These are phyloP conservation scores for Adiantum capillusveneris DNA, from an alignment of 75 land plant species.

Conservation along the genomic window DNA sequence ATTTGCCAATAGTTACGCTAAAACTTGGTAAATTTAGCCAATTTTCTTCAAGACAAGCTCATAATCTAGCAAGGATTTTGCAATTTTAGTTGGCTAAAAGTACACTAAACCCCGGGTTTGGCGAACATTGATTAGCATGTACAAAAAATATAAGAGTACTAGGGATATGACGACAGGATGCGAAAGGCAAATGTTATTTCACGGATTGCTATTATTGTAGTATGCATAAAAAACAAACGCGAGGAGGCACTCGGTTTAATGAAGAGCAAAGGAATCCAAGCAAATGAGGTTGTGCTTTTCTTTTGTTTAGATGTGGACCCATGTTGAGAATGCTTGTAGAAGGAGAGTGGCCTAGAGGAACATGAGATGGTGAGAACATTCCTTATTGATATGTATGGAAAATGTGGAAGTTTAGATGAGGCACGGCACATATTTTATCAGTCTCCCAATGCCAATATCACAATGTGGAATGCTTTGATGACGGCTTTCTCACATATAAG, in stretches of 20 bases:
- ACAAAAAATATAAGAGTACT: slow-evolving; percentile 3
- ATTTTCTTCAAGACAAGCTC: too few relatives aligned
- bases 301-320: slow-evolving; percentile 4
- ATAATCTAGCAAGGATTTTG: too few relatives aligned
- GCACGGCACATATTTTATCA: slow-evolving; percentile 20
- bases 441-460: slow-evolving; percentile 8
- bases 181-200: slow-evolving; percentile 40
- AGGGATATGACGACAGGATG: slow-evolving; percentile 20
- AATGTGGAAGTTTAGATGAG: slow-evolving; percentile 28
- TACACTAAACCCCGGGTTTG: too few relatives aligned
- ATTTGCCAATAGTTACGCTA: too few relatives aligned
- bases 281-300: slow-evolving; percentile 36
- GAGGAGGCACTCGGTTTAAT: slow-evolving; percentile 24
- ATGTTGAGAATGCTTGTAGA: background rate
- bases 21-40: too few relatives aligned
- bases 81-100: too few relatives aligned
- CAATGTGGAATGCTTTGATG: slow-evolving; percentile 19
- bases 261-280: slow-evolving; percentile 31
- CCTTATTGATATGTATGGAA: slow-evolving; percentile 32
- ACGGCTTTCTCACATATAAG: slow-evolving; percentile 12
- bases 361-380: slow-evolving; percentile 24
- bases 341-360: slow-evolving; percentile 1
- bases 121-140: slow-evolving; percentile 15
- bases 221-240: slow-evolving; percentile 25
- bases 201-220: slow-evolving; percentile 50